phyloP scores from a whole-genome alignment of 169 alveolate species.

The Plasmodium vivax region DNA sequence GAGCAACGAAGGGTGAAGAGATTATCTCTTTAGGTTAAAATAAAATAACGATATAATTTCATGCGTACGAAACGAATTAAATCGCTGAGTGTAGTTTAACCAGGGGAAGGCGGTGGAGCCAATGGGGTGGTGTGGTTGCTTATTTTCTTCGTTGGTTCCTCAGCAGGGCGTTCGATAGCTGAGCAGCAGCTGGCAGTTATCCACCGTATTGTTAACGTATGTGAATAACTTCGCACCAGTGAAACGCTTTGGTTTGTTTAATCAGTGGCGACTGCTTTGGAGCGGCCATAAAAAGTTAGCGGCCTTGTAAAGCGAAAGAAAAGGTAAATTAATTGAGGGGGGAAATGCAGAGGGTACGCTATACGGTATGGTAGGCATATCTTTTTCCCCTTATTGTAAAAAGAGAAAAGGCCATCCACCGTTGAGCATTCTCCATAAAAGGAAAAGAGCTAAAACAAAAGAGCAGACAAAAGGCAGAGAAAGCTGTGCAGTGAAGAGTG shows the following conservation, averaged over 20 bases:
- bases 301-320: not conserved
- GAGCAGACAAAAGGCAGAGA: not conserved
- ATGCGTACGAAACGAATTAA: conserved; percentile 21
- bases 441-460: not conserved
- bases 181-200: not conserved
- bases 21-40: conserved; percentile 41
- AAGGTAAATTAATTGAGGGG: not conserved
- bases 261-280: not conserved
- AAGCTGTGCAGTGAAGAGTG: not conserved
- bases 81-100: conserved; percentile 70
- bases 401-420: not conserved
- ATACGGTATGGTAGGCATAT: no score
- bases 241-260: not conserved
- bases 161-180: not conserved
- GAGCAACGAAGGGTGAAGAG: not conserved
- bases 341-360: not conserved
- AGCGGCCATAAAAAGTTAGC: not conserved
- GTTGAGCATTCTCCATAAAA: no score
- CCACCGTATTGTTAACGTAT: not conserved
- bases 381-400: not conserved
- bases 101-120: not conserved
- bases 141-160: not conserved
- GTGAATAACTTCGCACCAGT: not conserved
- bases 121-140: no score
- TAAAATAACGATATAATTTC: conserved; percentile 56